Conservation (phyloP, 2,329 filamentous ascomycete genomes). For the Penicillium sp. region DNA sequence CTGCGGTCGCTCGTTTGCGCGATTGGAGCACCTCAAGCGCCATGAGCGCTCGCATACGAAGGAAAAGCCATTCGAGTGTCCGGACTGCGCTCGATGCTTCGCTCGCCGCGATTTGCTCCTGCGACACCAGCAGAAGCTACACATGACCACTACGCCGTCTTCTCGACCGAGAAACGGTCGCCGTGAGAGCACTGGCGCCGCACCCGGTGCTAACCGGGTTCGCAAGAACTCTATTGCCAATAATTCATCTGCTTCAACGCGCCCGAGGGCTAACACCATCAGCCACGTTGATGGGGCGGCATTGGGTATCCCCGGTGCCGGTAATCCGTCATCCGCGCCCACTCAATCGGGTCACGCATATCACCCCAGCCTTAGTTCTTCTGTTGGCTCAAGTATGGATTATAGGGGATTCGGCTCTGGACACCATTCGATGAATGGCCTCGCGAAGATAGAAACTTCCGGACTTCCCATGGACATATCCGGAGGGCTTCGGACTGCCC, state of each 20-base stretch:
- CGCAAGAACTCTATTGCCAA: conserved; percentile 87
- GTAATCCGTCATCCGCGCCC: conserved; percentile 27
- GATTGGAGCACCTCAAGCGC: conserved; percentile 92
- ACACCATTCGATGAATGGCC: conserved; percentile 58
- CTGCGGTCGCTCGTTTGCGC: conserved; percentile 87
- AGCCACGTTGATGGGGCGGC: conserved; percentile 81
- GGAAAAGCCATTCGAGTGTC: conserved; percentile 97
- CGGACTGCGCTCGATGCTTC: conserved; percentile 91
- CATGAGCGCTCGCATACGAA: conserved; percentile 98
- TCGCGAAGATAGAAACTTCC: conserved; percentile 81
- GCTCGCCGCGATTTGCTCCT: conserved; percentile 87
- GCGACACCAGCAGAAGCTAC: conserved; percentile 96
- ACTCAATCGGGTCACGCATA: conserved; percentile 56
- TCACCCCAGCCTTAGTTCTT: conserved; percentile 71
- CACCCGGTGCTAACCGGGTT: conserved; percentile 65
- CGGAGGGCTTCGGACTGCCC: conserved; percentile 74
- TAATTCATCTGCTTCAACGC: conserved; percentile 58
- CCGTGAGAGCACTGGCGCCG: conserved; percentile 79
- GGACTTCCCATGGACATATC: conserved; percentile 65
- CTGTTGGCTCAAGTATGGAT: conserved; percentile 53
- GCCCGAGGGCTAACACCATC: conserved; percentile 92
- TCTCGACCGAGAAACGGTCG: conserved; percentile 78
- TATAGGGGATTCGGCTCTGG: conserved; percentile 64
- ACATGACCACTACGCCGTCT: conserved; percentile 86
- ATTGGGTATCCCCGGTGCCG: conserved; percentile 59